Base-by-base conservation (phyloP, 2,329 filamentous ascomycete species). In the Tympanopsis confertula region DNA sequence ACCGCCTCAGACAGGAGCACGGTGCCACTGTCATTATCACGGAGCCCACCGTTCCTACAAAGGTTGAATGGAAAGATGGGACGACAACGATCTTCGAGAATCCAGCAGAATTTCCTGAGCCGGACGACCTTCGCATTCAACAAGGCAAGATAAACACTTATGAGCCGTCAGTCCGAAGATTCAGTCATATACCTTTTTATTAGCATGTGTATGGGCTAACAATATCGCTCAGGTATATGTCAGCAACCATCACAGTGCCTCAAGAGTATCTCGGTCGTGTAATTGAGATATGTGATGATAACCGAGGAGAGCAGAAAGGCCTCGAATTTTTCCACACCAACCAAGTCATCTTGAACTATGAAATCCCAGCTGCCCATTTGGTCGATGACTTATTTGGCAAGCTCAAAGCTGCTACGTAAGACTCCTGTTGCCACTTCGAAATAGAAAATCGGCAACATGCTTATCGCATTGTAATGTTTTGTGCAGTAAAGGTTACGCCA, bases 361-460 rank as follows among this genome's bases (percentile, higher is more conserved):
- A 88, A 38, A 62, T 98, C 2, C 91, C 91, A 0, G 71, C 94
- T 1, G 78, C 87, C 2, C 86, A 94, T 38, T 68, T 98, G 3
- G 91, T 98, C 1, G 91, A 96, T 49, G 89, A 98, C 58, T 82
- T 98, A 53, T 98, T 98, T 56, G 91, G 91, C 38, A 95, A 94
- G 59, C 69, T 98, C 38, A 98, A 98, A 58, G 86, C 87, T 26
- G 74, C 78, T 0, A 95, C 88, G 38, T 66, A 10, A 15, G 24
- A 19, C 12, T 22, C 15, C n/a, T n/a, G 13, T 13, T 20, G 18
- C 7, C 17, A 5, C 14, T 13, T 18, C 15, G 3, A 7, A 12
- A 7, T 33, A 18, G 36, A 15, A n/a, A 32, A 20, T 24, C 22
- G 5, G 15, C 36, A 32, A 5, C 5, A 15, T 17, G 4, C 22